These are phyloP conservation scores for Neurospora crassa DNA, from an alignment of 2,329 filamentous ascomycete species.

Conservation along the genomic window DNA sequence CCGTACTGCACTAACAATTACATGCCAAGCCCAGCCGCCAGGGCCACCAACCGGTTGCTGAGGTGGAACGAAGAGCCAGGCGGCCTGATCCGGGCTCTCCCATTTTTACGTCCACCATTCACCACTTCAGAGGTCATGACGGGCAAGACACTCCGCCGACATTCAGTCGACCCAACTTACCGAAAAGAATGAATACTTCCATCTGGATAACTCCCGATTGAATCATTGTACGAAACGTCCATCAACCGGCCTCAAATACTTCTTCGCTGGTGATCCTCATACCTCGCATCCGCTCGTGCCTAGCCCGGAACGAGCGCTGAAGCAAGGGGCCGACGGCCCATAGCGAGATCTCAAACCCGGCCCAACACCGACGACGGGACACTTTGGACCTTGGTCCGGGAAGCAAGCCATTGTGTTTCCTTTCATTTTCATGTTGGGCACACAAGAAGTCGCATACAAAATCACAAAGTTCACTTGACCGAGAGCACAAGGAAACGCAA, in stretches of 20 bases:
- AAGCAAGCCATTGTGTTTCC: accelerated
- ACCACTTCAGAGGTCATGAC: background rate
- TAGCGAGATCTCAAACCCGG: background rate
- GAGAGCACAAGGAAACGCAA: too few relatives aligned
- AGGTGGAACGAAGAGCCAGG: background rate
- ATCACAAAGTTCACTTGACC: too few relatives aligned
- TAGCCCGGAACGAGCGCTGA: background rate
- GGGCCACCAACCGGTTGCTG: background rate
- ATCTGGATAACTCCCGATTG: background rate
- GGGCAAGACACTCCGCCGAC: background rate
- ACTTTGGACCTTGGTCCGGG: too few relatives aligned
- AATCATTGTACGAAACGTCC: background rate
- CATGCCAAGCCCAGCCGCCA: background rate
- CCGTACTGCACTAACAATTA: background rate
- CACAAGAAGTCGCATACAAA: too few relatives aligned
- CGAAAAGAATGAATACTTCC: background rate
- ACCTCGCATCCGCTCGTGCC: background rate
- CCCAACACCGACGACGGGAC: background rate
- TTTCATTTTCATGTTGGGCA: too few relatives aligned
- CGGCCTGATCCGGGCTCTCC: background rate
- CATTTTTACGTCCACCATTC: background rate
- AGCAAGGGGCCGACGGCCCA: background rate
- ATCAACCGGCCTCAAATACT: background rate
- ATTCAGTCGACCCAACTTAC: background rate
- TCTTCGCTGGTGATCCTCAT: background rate